Base-by-base conservation (phyloP, 78 protist genomes). In the Dictyostelium brefeldianum region DNA sequence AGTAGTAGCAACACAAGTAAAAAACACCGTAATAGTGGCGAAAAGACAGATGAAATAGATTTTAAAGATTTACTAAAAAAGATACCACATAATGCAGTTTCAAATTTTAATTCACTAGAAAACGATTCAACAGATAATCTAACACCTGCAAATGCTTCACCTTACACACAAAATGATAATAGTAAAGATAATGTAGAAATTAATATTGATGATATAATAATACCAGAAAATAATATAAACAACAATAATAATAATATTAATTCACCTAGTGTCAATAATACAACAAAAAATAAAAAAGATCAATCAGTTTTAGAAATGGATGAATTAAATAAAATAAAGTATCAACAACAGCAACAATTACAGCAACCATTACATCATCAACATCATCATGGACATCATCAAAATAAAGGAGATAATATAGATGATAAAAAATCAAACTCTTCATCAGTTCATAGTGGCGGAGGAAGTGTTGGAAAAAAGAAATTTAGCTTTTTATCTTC, bases 101-200 rank as follows among this genome's bases (percentile, higher is more conserved):
- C 78, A 43, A 71, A 71, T 71, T 71, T 71, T 25, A 71, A 71
- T 9, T 71, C 78, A 36, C 22, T 71, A 8, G 78, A 71, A 43
- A 43, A 71, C 17, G 78, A 71, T 20, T 57, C 67, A 22, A 22
- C 67, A 20, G 78, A 71, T 71, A 64, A 57, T 57, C 22, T 57
- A 20, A 57, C 67, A n/a, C 67, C 67, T 8, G 18, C 18, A 62
- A 62, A 62, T 62, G 25, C 12, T n/a, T 15, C 71, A 22, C 71
- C 71, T n/a, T n/a, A 18, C 9, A 25, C 15, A 62, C 41, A 0
- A 29, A n/a, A n/a, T 11, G 1, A 5, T 22, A 64, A 64, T 64
- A 36, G n/a, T n/a, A 64, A 25, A 25, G 78, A 71, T 9, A 71
- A 71, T 20, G 6, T 71, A 12, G 78, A 71, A 71, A 43, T 43